Conservation (phyloP, 805 yeast genomes). For the Wickerhamomyces sydowiorum region DNA sequence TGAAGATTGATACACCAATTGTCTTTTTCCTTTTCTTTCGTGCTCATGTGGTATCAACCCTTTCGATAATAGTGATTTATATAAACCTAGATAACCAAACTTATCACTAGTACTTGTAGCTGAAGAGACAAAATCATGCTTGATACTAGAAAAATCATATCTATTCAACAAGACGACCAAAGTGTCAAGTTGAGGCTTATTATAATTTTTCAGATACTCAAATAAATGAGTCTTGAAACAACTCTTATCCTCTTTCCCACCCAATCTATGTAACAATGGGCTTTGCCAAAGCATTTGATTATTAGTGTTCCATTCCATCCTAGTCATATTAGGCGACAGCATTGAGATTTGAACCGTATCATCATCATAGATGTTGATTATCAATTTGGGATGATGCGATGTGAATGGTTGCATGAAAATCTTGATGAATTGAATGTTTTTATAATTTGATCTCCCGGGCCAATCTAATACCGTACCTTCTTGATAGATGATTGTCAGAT, state of each 20-base stretch:
- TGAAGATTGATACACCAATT: slow-evolving; percentile 30
- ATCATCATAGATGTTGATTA: slow-evolving; percentile 49
- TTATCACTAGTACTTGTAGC: slow-evolving; percentile 37
- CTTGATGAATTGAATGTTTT: slow-evolving; percentile 17
- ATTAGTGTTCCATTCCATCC: slow-evolving; percentile 46
- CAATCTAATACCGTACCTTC: slow-evolving; percentile 23
- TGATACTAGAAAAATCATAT: slow-evolving; percentile 40
- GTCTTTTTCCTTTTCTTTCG: slow-evolving; percentile 6
- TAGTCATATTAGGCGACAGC: slow-evolving; percentile 55
- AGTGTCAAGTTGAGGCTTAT: slow-evolving; percentile 19
- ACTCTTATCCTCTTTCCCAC: neutral
- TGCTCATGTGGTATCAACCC: slow-evolving; percentile 7
- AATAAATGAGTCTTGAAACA: slow-evolving; percentile 43
- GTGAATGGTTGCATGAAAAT: slow-evolving; percentile 34
- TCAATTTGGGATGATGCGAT: slow-evolving; percentile 64
- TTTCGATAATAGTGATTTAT: slow-evolving; percentile 14
- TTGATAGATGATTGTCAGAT: slow-evolving; percentile 26
- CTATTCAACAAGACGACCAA: slow-evolving; percentile 25
- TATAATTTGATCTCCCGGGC: slow-evolving; percentile 3
- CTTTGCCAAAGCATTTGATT: slow-evolving; percentile 67
- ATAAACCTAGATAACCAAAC: slow-evolving; percentile 24
- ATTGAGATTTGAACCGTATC: slow-evolving; percentile 44
- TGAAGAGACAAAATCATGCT: slow-evolving; percentile 51
- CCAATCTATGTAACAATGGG: slow-evolving; percentile 29
- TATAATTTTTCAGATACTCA: slow-evolving; percentile 40